These are phyloP conservation scores for Theobroma cacao DNA, from an alignment of 345 rosid genomes.

Conservation along the genomic window DNA sequence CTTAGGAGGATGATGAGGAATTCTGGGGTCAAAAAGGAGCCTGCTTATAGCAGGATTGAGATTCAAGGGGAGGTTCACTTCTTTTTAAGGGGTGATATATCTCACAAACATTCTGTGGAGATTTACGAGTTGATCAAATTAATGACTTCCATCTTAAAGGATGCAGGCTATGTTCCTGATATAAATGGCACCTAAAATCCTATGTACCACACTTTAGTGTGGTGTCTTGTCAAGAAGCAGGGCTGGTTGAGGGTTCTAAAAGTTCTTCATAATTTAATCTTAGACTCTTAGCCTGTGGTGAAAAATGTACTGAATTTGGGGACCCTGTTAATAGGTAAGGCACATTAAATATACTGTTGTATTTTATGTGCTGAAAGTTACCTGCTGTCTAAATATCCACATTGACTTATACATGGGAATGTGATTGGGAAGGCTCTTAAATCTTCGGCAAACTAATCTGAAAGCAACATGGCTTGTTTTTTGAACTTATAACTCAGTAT, in stretches of 20 bases:
- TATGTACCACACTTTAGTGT: background rate
- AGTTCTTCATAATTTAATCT: background rate
- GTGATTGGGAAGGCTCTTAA: background rate
- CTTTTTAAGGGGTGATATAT: conserved; percentile 50
- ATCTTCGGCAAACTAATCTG: background rate
- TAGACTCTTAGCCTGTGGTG: background rate
- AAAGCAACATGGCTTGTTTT: background rate
- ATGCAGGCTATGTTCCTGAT: conserved; percentile 40
- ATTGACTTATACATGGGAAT: background rate
- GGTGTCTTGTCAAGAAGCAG: background rate
- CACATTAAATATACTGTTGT: background rate
- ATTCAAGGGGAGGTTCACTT: conserved; percentile 45
- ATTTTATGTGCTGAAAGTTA: conserved; percentile 4
- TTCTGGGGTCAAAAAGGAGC: conserved; percentile 64
- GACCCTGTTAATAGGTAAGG: background rate
- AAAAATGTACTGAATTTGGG: background rate
- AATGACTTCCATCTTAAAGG: conserved; percentile 45
- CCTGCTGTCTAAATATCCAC: background rate
- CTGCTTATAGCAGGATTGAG: conserved; percentile 75
- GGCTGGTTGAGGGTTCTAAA: background rate
- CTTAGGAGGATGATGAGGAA: conserved; percentile 56
- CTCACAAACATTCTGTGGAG: conserved; percentile 44
- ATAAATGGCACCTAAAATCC: conserved; percentile 23
- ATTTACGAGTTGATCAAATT: conserved; percentile 44
- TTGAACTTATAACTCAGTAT: background rate